Base-by-base conservation (phyloP, 2,329 filamentous ascomycete species). In the Phaeosphaeria sp. region DNA sequence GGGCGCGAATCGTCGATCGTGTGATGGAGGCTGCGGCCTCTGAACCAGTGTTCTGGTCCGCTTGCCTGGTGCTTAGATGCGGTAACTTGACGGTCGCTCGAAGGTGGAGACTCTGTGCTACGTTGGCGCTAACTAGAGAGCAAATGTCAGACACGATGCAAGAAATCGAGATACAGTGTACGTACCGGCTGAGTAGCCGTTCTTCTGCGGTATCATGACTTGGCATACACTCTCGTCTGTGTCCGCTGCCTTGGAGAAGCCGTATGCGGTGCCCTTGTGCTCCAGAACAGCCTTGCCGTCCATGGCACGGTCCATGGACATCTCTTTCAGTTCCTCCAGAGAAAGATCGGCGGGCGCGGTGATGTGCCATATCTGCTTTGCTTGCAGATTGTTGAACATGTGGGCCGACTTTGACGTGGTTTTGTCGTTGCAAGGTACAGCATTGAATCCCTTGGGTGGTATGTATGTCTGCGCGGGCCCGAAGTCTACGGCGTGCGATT, bases 281-380 rank as follows among this genome's bases (percentile, higher is more conserved):
- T 81, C 84, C n/a, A 92, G 77, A 15, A 91, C 77, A 4, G 84
- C 66, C 36, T 84, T 80, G 21, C 82, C 83, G 1, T 81, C 78
- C 57, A 83, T 78, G 1, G 84, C 82, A 51, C 84, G 81, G 55
- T 87, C 84, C 66, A 91, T 83, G 39, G 88, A 83, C 59, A 92
- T 79, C 62, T 88, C 83, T 70, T 87, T 85, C 47, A 93, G 78
- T 1, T 89, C 82, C 11, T 85, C 86, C 55, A 93, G 83, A n/a
- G 90, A 87, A 2, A 92, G 79, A 11, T 86, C 86, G 6, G 87
- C 84, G 2, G 91, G 91, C 3, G 89, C 88, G 9, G 89, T 91
- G 66, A 93, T 91, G 74, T 92, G 91, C 91, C 90, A 93, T 57
- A 93, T 81, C 73, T 93, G 88, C 79, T 92, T 92, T 61, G 88